phyloP scores from a whole-genome alignment of 768 basidiomycete species.

The Phaeolepiota aurea region DNA sequence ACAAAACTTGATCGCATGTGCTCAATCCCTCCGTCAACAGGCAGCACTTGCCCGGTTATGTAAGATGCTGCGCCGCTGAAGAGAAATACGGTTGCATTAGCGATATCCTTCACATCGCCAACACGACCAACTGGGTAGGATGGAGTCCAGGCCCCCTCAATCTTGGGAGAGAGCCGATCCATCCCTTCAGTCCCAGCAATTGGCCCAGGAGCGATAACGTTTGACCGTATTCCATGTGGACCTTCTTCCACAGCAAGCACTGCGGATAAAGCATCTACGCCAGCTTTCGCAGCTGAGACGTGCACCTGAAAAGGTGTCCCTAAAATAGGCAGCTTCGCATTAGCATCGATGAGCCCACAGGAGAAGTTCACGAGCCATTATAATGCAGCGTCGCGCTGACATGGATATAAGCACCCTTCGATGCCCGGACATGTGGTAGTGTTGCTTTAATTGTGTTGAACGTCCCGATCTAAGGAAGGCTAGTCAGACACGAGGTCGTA shows the following conservation, averaged over 20 bases:
- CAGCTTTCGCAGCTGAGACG: conserved; percentile 93
- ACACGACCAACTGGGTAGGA: conserved; percentile 35
- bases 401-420: conserved; percentile 79
- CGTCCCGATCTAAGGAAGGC: conserved; percentile 64
- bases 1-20: conserved; percentile 39
- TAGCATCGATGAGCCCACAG: not conserved
- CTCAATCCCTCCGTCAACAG: conserved; percentile 60
- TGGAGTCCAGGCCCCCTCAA: conserved; percentile 9
- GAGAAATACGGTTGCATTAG: conserved; percentile 67
- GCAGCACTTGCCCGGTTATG: conserved; percentile 69
- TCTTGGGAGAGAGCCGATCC: conserved; percentile 41
- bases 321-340: conserved; percentile 18
- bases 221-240: conserved; percentile 88
- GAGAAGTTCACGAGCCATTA: conserved; percentile 37
- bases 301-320: conserved; percentile 85
- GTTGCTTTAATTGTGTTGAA: conserved; percentile 95
- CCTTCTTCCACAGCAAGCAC: conserved; percentile 93
- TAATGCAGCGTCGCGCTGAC: conserved; percentile 89
- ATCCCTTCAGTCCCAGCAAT: conserved; percentile 74
- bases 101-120: conserved; percentile 57
- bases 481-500: too few relatives aligned
- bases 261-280: conserved; percentile 78
- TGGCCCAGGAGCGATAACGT: conserved; percentile 78
- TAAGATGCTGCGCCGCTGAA: conserved; percentile 76
- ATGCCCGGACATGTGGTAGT: conserved; percentile 56